Percentiles rank a stretch among this genome's conserved stretches.
Evolutionary conservation across 805 yeast species (phyloP).

Genomic region (Wickerhamomyces kurtzmanii): DNA sequence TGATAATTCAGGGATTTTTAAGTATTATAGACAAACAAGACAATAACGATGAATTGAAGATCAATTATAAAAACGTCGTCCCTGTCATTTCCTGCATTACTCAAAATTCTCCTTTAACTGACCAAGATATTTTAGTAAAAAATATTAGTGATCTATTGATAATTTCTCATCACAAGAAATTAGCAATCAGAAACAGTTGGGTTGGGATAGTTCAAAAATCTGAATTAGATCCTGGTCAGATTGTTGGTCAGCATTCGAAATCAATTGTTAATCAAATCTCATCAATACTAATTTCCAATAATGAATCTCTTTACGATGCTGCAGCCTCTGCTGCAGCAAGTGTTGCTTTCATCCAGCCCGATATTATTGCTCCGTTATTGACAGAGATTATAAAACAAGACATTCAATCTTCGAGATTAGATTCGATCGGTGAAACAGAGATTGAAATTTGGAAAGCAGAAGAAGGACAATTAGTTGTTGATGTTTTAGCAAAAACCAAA

Average conservation of each 20-base stretch:
- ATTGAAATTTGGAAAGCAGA: conserved; percentile 56
- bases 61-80: conserved; percentile 20
- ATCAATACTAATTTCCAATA: no score
- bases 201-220: conserved; percentile 59
- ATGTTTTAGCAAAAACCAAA: conserved; percentile 42
- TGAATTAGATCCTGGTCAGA: conserved; percentile 50
- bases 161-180: conserved; percentile 29
- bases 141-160: conserved; percentile 31
- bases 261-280: conserved; percentile 12
- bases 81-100: conserved; percentile 29
- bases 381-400: conserved; percentile 31
- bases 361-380: conserved; percentile 41
- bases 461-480: conserved; percentile 62
- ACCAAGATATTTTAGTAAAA: conserved; percentile 16
- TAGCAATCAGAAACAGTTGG: conserved; percentile 56
- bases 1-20: no score
- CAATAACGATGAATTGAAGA: conserved; percentile 11
- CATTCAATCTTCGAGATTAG: conserved; percentile 25
- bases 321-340: conserved; percentile 38
- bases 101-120: conserved; percentile 10
- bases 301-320: conserved; percentile 43
- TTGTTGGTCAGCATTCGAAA: conserved; percentile 27
- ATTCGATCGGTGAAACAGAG: conserved; percentile 35
- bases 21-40: conserved; percentile 5
- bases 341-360: conserved; percentile 51